These are phyloP conservation scores for peach (Prunus persica) DNA, from an alignment of 306 rosid species.

Conservation along the genomic window Prunus_persica_NCBIv2 NC_034010.1:23980001-23980500, in stretches of 20 bases:
- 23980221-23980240: slow-evolving; percentile 2
- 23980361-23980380: slow-evolving; percentile 8
- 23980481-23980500: slow-evolving; percentile 35
- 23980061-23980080: background rate
- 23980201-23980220: background rate
- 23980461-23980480: slow-evolving; percentile 99
- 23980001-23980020: background rate
- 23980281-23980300: slow-evolving; percentile 91
- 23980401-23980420: slow-evolving; percentile 48
- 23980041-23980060: background rate
- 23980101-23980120: background rate
- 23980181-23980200: background rate
- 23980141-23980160: background rate
- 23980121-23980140: background rate
- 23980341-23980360: slow-evolving; percentile 22
- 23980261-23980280: slow-evolving; percentile 91
- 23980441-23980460: slow-evolving; percentile 90
- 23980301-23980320: slow-evolving; percentile 87
- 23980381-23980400: slow-evolving; percentile 19
- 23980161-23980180: background rate
- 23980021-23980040: background rate
- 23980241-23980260: slow-evolving; percentile 13
- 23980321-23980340: slow-evolving; percentile 92
- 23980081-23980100: background rate
- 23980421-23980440: slow-evolving; percentile 99